Conservation (phyloP, 805 yeast genomes). For the Kregervanrija fluxuum region DNA sequence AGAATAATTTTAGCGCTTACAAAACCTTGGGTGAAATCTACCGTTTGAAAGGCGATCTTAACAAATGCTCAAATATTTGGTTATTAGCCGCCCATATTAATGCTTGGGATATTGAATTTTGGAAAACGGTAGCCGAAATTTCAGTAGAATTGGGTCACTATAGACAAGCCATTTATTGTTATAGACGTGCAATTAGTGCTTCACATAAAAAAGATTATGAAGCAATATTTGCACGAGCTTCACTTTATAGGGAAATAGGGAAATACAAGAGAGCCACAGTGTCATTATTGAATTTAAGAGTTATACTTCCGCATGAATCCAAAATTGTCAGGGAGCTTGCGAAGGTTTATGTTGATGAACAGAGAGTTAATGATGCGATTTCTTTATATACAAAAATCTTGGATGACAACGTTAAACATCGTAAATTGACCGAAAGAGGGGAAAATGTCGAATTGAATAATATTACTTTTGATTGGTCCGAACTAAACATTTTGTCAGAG, state of each 20-base stretch:
- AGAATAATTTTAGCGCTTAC: conserved; percentile 75
- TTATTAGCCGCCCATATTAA: conserved; percentile 71
- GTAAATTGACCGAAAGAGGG: conserved; percentile 23
- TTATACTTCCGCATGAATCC: conserved; percentile 50
- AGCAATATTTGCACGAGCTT: conserved; percentile 56
- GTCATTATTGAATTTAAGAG: conserved; percentile 55
- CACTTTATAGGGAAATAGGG: conserved; percentile 58
- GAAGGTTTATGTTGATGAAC: conserved; percentile 42
- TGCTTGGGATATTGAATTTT: conserved; percentile 67
- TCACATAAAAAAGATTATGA: conserved; percentile 40
- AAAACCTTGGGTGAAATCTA: conserved; percentile 83
- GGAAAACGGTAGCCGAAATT: conserved; percentile 70
- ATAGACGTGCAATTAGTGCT: conserved; percentile 51
- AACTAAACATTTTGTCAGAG: conserved; percentile 77
- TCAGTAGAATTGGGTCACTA: conserved; percentile 59
- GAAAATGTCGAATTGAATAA: conserved; percentile 21
- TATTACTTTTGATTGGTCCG: conserved; percentile 78
- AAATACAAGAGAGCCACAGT: conserved; percentile 67
- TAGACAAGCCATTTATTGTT: conserved; percentile 76
- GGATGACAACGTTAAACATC: conserved; percentile 45
- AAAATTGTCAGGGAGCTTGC: conserved; percentile 57
- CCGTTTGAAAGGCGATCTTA: conserved; percentile 53
- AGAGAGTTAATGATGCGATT: conserved; percentile 67
- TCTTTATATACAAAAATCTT: conserved; percentile 58
- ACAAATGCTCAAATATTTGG: conserved; percentile 78